Conservation (phyloP, 768 basidiomycete species). For the Agrocybe praecox region DNA sequence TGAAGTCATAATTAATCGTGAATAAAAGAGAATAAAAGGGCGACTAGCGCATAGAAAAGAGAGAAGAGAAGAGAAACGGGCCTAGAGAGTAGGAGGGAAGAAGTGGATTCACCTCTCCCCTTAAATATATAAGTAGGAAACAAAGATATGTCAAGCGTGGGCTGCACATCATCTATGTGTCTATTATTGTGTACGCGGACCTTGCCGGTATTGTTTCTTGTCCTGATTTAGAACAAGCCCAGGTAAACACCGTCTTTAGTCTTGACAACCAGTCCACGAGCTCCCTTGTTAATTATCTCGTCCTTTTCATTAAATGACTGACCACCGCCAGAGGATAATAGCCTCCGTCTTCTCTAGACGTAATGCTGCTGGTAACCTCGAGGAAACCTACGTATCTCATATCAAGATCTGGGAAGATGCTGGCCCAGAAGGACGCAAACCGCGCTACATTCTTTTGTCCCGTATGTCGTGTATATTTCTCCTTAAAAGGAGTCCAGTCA, state of each 20-base stretch:
- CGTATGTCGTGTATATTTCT: slow-evolving; percentile 55
- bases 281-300: slow-evolving; percentile 7
- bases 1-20: slow-evolving; percentile 33
- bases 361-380: slow-evolving; percentile 61
- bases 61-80: slow-evolving; percentile 20
- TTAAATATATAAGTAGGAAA: slow-evolving; percentile 19
- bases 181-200: slow-evolving; percentile 12
- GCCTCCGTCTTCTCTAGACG: slow-evolving; percentile 80
- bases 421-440: slow-evolving; percentile 71
- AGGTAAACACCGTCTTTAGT: slow-evolving; percentile 1
- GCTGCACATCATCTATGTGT: slow-evolving; percentile 1
- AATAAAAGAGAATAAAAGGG: slow-evolving; percentile 24
- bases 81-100: slow-evolving; percentile 11
- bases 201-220: slow-evolving; percentile 39
- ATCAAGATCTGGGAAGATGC: slow-evolving; percentile 94
- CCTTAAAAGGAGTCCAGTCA: slow-evolving; percentile 2
- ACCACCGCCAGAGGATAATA: slow-evolving; percentile 73
- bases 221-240: slow-evolving; percentile 23
- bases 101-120: slow-evolving; percentile 13
- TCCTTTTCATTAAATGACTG: slow-evolving; percentile 33
- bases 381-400: slow-evolving; percentile 85
- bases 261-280: slow-evolving; percentile 16
- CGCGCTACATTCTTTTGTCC: slow-evolving; percentile 88
- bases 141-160: slow-evolving; percentile 23
- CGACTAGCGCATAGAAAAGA: slow-evolving; percentile 36